phyloP scores from a whole-genome alignment of 1,139 yeast genomes.

The Yamadazyma triangularis region DNA sequence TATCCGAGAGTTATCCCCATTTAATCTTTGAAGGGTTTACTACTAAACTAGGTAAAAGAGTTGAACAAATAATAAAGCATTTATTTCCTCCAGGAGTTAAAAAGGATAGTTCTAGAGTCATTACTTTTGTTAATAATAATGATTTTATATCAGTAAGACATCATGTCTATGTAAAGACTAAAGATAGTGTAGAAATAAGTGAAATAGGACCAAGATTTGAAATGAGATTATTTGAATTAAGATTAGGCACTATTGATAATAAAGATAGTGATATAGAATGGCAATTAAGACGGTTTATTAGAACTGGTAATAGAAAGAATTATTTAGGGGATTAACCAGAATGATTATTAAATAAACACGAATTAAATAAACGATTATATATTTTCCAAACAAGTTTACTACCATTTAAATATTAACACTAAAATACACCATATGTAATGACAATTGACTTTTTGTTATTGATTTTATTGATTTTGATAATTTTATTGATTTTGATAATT shows the following conservation, averaged over 20 bases:
- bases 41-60: conserved; percentile 80
- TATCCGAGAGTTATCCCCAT: conserved; percentile 91
- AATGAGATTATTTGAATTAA: conserved; percentile 85
- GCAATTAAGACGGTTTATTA: conserved; percentile 86
- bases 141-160: conserved; percentile 93
- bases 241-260: conserved; percentile 87
- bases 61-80: conserved; percentile 76
- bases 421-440: too few species aligned
- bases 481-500: too few species aligned
- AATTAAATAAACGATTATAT: too few species aligned
- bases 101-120: conserved; percentile 80
- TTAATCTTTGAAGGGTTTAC: conserved; percentile 87
- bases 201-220: conserved; percentile 99
- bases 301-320: conserved; percentile 94
- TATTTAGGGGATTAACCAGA: conserved; percentile 38
- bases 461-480: too few species aligned
- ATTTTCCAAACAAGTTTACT: too few species aligned
- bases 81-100: conserved; percentile 97
- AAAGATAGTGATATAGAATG: conserved; percentile 98
- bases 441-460: too few species aligned
- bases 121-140: conserved; percentile 84
- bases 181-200: conserved; percentile 85
- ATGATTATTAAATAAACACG: too few species aligned
- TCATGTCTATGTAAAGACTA: conserved; percentile 86
- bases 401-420: too few species aligned